Percentiles rank a stretch among this genome's conserved stretches.
These are phyloP conservation scores for Myxozyma neotropica DNA, from an alignment of 805 yeast species.

Conservation along the genomic window DNA sequence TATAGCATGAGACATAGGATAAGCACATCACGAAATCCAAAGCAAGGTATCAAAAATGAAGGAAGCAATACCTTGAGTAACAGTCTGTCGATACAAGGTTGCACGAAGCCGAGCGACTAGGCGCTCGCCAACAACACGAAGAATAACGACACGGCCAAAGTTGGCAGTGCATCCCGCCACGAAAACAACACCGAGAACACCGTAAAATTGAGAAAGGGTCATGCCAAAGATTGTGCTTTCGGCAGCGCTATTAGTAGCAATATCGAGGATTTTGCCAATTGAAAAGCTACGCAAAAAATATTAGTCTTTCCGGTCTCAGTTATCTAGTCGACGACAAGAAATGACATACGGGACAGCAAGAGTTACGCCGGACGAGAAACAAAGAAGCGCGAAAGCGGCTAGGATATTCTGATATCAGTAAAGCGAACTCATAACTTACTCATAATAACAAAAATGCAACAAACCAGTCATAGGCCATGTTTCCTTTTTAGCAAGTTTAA, in stretches of 20 bases:
- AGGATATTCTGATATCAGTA: not conserved
- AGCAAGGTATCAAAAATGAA: not conserved
- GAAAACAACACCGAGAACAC: slow-evolving; percentile 63
- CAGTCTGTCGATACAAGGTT: slow-evolving; percentile 70
- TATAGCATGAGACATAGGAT: too few relatives aligned
- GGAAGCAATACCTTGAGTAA: slow-evolving; percentile 54
- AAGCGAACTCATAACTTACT: not conserved
- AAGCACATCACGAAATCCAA: not conserved
- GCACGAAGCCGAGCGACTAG: slow-evolving; percentile 83
- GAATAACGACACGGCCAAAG: slow-evolving; percentile 72
- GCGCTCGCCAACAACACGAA: slow-evolving; percentile 82
- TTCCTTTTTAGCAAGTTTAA: slow-evolving; percentile 62
- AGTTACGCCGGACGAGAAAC: slow-evolving; percentile 73
- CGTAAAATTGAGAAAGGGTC: slow-evolving; percentile 63
- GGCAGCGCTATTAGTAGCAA: slow-evolving; percentile 50
- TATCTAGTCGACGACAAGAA: not conserved
- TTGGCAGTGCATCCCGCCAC: slow-evolving; percentile 75
- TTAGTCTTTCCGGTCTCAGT: not conserved
- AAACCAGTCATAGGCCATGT: slow-evolving; percentile 48
- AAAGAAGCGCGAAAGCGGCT: slow-evolving; percentile 64
- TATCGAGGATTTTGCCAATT: slow-evolving; percentile 84
- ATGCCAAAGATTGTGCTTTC: slow-evolving; percentile 56
- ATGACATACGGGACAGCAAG: slow-evolving; percentile 70
- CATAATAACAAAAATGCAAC: not conserved
- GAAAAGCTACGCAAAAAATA: slow-evolving; percentile 41